Base-by-base conservation (phyloP, 2,329 filamentous ascomycete species). In the Pyrenochaeta sp. region DNA sequence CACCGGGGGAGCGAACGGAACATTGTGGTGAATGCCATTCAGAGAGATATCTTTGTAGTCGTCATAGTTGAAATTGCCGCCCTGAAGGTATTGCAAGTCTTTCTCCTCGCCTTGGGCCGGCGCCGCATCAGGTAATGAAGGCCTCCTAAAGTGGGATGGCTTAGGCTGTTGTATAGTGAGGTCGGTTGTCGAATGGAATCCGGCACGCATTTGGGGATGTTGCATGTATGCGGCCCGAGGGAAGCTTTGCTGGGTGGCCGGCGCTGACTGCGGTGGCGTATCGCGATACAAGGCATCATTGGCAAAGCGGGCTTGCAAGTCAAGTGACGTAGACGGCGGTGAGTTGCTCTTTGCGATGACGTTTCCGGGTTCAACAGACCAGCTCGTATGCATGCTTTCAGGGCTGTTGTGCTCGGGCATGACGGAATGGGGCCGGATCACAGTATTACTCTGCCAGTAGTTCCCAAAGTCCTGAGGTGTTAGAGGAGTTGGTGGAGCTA, bases 181-280 rank as follows among this genome's bases (percentile, higher is more conserved):
- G 36, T 75, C 73, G 11, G 66, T 68, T 11, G 69, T 67, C 2
- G 72, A 73, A 39, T 72, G 71, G 32, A 71, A 74, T n/a, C 63
- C 71, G 42, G 63, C 47, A 27, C 63, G 67, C 54, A 67, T 64
- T 27, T 74, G 72, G 15, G 72, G 64, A 6, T 68, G 71, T 31
- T 70, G 71, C 67, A 75, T 74, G 49, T 75, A 77, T 7, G 67
- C 60, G 23, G 65, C 66, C 9, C 67, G 67, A 14, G 77, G 71
- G 51, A 82, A 82, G 40, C 67, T 74, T 60, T 80, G 77, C 55
- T 82, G 80, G n/a, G 75, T 77, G 2, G 80, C 78, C 12, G 80
- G 80, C 32, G 80, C 80, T 21, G 80, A 82, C 56, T 82, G 80
- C 7, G 80, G 80, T 32, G 80, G 80, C 3, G 80, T 81, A 51